These are phyloP conservation scores for Populus hybrid DNA, from an alignment of 441 rosid genomes.

Conservation along the genomic window DNA sequence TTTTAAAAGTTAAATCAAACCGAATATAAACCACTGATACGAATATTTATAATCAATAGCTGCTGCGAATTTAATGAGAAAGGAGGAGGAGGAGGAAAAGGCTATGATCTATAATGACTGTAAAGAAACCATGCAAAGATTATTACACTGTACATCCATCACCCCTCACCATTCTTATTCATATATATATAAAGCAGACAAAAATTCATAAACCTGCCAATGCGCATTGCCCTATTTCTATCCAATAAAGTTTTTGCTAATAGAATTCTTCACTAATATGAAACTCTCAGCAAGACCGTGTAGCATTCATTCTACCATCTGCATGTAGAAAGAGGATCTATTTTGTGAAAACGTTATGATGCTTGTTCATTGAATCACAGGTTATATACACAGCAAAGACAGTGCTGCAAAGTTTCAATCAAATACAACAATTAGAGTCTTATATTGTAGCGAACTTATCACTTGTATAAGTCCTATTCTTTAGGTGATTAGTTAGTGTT, in stretches of 20 bases:
- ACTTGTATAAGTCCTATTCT: too few relatives aligned
- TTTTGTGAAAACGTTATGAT: too few relatives aligned
- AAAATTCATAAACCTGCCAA: constrained; percentile 39
- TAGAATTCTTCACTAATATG: constrained; percentile 14
- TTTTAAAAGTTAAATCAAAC: fast-evolving
- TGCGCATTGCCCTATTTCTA: constrained; percentile 10
- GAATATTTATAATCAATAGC: background rate
- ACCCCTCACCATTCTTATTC: constrained; percentile 33
- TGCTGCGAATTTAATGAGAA: background rate
- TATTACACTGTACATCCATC: constrained; percentile 45
- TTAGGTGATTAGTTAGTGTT: too few relatives aligned
- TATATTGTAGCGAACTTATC: too few relatives aligned
- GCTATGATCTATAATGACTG: background rate
- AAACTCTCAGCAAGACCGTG: background rate
- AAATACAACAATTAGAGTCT: too few relatives aligned
- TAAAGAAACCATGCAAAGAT: constrained; percentile 8
- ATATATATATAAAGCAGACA: constrained; percentile 29
- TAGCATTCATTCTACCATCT: constrained; percentile 14
- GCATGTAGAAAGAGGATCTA: too few relatives aligned
- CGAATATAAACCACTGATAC: too few relatives aligned
- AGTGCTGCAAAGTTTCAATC: too few relatives aligned
- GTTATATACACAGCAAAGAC: too few relatives aligned
- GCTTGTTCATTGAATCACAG: too few relatives aligned
- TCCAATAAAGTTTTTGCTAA: constrained; percentile 24
- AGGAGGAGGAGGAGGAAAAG: too few relatives aligned